A percentile compares a stretch with the other conserved stretches of the same genome.
phyloP scores from a whole-genome alignment of 1,139 yeast genomes.

The Lodderomyces jiufengensis region DNA sequence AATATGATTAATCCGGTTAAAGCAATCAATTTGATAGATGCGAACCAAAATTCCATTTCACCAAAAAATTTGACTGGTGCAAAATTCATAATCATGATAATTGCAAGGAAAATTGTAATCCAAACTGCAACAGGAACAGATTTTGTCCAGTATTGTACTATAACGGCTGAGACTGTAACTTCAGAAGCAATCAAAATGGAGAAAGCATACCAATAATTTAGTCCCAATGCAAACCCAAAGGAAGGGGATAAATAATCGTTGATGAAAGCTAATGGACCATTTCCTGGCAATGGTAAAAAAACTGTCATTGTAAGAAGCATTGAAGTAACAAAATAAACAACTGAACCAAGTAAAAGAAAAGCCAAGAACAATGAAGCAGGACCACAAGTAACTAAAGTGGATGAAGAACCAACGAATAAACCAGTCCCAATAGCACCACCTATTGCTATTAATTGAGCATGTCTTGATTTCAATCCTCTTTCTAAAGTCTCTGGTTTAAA shows the following conservation, averaged over 20 bases:
- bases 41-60: constrained; percentile 66
- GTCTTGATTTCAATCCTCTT: constrained; percentile 38
- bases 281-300: constrained; percentile 50
- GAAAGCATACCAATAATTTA: constrained; percentile 49
- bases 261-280: constrained; percentile 39
- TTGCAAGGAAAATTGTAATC: constrained; percentile 47
- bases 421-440: constrained; percentile 45
- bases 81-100: constrained; percentile 38
- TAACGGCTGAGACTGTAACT: constrained; percentile 50
- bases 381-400: constrained; percentile 43
- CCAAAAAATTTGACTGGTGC: constrained; percentile 53
- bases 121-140: constrained; percentile 49
- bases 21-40: constrained; percentile 47
- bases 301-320: constrained; percentile 62
- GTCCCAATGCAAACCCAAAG: constrained; percentile 46
- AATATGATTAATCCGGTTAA: constrained; percentile 37
- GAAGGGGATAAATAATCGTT: constrained; percentile 34
- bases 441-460: constrained; percentile 35
- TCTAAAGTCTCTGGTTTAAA: constrained; percentile 22
- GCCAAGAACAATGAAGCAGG: constrained; percentile 50
- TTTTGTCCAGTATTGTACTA: constrained; percentile 56
- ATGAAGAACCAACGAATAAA: constrained; percentile 46
- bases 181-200: constrained; percentile 49
- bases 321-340: constrained; percentile 56
- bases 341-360: constrained; percentile 46